These are phyloP conservation scores for Lentinula edodes DNA, from an alignment of 768 basidiomycete species.

Conservation along the genomic window DNA sequence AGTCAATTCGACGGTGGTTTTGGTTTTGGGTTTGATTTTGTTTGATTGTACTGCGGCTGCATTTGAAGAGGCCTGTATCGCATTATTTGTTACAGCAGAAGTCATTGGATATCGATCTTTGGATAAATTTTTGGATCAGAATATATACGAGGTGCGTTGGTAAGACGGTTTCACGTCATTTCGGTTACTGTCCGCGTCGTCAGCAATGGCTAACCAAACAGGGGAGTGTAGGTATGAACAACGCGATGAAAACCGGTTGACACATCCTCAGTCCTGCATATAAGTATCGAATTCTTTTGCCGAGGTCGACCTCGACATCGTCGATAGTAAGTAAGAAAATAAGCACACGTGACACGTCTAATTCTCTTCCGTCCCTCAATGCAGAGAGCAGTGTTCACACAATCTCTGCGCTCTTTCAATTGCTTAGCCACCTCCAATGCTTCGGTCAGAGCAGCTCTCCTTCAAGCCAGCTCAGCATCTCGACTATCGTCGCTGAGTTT, in stretches of 20 bases:
- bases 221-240: too few relatives aligned
- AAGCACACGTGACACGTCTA: neutral
- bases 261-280: too few relatives aligned
- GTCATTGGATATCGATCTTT: neutral
- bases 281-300: too few relatives aligned
- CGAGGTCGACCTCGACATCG: neutral
- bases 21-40: neutral
- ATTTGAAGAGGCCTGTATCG: neutral
- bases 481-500: neutral
- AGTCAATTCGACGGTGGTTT: slow-evolving; percentile 28
- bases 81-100: neutral
- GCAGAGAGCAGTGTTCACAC: neutral
- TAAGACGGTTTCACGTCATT: neutral
- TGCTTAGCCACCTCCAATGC: neutral
- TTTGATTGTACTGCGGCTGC: neutral
- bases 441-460: neutral
- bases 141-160: neutral
- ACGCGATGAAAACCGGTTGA: too few relatives aligned
- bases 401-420: neutral
- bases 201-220: too few relatives aligned
- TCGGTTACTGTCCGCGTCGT: neutral
- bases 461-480: neutral
- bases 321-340: neutral
- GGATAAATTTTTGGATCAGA: neutral
- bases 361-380: neutral